Conservation (phyloP, 1,284 basidiomycete genomes). For the Mycosarcoma mackinlayi region DNA sequence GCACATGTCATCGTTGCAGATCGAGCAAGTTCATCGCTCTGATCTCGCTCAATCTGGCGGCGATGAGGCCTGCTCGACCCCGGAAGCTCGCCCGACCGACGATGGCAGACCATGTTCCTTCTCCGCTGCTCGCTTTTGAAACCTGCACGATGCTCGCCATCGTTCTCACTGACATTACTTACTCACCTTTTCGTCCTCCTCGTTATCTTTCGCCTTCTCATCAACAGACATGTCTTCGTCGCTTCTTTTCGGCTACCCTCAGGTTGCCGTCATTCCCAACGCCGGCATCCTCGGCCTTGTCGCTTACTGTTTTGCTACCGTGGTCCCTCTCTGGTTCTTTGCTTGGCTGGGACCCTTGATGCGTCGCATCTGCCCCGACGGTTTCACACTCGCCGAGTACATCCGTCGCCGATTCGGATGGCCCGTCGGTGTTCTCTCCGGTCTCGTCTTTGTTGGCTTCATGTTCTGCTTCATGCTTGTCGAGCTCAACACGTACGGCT, state of each 20-base stretch:
- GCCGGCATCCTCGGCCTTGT: slow-evolving; percentile 64
- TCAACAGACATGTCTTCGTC: slow-evolving; percentile 67
- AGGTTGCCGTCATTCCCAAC: slow-evolving; percentile 66
- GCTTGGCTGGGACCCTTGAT: slow-evolving; percentile 67
- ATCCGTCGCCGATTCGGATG: slow-evolving; percentile 66
- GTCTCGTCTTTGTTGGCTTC: slow-evolving; percentile 65
- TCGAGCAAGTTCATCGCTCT: not conserved
- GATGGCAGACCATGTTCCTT: slow-evolving; percentile 2
- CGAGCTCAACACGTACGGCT: slow-evolving; percentile 68
- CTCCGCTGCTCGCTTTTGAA: not conserved
- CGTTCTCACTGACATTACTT: slow-evolving; percentile 21
- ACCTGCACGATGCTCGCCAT: slow-evolving; percentile 18
- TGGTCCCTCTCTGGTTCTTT: slow-evolving; percentile 65
- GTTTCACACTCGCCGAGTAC: slow-evolving; percentile 67
- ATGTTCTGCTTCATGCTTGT: slow-evolving; percentile 69
- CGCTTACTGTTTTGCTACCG: slow-evolving; percentile 65
- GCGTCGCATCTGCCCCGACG: slow-evolving; percentile 64
- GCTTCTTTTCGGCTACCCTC: slow-evolving; percentile 67
- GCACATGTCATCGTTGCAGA: too few species aligned
- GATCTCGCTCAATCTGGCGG: not conserved
- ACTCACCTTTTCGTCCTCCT: slow-evolving; percentile 6
- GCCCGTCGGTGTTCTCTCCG: slow-evolving; percentile 64
- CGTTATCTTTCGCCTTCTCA: not conserved
- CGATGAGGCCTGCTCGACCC: too few species aligned
- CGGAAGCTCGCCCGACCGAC: not conserved